A percentile compares a stretch with the other conserved stretches of the same genome.
phyloP scores from a whole-genome alignment of 2,329 filamentous ascomycete species.

The Thyridium curvatum region DNA sequence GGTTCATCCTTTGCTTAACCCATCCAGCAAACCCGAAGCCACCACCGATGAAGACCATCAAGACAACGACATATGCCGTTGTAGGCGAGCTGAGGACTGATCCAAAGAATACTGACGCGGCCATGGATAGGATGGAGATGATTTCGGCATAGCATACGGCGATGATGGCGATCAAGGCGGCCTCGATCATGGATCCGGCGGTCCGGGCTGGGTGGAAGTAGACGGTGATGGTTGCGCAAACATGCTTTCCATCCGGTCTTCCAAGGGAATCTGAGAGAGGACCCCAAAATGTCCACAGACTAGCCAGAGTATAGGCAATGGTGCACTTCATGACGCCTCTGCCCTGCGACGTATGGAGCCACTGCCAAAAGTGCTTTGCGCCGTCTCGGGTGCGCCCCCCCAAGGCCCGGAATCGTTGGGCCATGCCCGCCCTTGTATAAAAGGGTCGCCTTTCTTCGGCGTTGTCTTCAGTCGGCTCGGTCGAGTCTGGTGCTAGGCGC shows the following conservation, averaged over 20 bases:
- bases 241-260: constrained; percentile 83
- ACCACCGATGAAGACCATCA: constrained; percentile 78
- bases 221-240: constrained; percentile 88
- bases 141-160: constrained; percentile 75
- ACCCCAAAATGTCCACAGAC: constrained; percentile 76
- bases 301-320: constrained; percentile 80
- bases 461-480: constrained; percentile 15
- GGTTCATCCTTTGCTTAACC: constrained; percentile 74
- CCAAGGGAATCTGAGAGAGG: constrained; percentile 69
- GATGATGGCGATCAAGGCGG: constrained; percentile 66
- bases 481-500: constrained; percentile 39
- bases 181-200: constrained; percentile 84
- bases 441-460: constrained; percentile 24
- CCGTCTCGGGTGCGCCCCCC: constrained; percentile 29
- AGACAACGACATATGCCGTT: constrained; percentile 71
- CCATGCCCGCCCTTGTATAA: constrained; percentile 24
- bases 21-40: constrained; percentile 84
- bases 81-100: constrained; percentile 57
- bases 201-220: constrained; percentile 91
- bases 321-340: constrained; percentile 86
- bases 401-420: constrained; percentile 25
- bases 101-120: constrained; percentile 74
- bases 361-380: constrained; percentile 42
- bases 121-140: constrained; percentile 80
- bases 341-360: constrained; percentile 66